Evolutionary conservation across 164 flowering plant species (phyloP).

Genomic region (Tetracentron sinense): DNA sequence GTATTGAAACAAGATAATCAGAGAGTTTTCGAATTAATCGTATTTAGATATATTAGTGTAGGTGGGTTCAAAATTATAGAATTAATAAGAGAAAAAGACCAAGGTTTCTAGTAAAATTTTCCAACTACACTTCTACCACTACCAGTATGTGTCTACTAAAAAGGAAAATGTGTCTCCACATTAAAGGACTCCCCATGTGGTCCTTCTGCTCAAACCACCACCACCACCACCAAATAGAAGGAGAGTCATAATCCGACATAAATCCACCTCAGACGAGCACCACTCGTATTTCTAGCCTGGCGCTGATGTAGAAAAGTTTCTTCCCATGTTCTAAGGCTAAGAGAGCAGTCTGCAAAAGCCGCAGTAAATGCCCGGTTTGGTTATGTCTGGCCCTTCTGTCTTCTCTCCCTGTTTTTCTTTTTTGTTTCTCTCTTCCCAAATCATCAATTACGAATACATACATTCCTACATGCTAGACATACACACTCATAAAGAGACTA

Average conservation of each 20-base stretch:
- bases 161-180: background rate
- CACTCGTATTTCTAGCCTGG: conserved; percentile 23
- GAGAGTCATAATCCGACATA: conserved; percentile 7
- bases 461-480: background rate
- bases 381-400: conserved; percentile 13
- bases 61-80: background rate
- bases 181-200: conserved; percentile 23
- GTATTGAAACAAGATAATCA: no score
- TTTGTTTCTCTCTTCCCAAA: conserved; percentile 1
- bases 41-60: background rate
- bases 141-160: background rate
- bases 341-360: conserved; percentile 8
- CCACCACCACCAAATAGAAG: conserved; percentile 14
- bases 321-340: conserved; percentile 32
- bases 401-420: conserved; percentile 3
- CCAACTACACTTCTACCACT: background rate
- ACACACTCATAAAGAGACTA: no score
- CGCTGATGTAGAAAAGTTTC: conserved; percentile 11
- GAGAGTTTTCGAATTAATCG: no score
- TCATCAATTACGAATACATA: background rate
- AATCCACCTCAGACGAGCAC: conserved; percentile 19
- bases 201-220: conserved; percentile 20
- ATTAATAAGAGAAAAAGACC: background rate
- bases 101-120: background rate
- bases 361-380: conserved; percentile 20